Conservation (phyloP, 176 grass and related monocot genomes). For the Poa annua region DNA sequence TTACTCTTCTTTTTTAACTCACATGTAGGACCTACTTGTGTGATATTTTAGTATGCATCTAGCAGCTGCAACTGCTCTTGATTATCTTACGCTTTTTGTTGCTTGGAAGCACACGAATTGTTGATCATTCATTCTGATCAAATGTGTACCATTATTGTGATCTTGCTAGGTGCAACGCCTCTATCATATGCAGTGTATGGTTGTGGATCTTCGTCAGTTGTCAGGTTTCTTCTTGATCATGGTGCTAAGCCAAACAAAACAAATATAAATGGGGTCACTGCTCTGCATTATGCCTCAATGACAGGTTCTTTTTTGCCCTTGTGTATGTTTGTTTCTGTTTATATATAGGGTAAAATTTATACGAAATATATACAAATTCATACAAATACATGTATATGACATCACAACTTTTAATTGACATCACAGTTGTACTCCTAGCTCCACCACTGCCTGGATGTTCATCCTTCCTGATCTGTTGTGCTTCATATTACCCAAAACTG, state of each 20-base stretch:
- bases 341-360: too few species aligned
- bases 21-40: too few species aligned
- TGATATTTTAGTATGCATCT: too few species aligned
- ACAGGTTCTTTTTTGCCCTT: slow-evolving; percentile 2
- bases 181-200: slow-evolving; percentile 6
- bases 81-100: too few species aligned
- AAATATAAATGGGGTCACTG: background rate
- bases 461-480: background rate
- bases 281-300: slow-evolving; percentile 9
- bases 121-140: background rate
- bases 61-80: too few species aligned
- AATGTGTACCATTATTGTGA: background rate
- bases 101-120: too few species aligned
- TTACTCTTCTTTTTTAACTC: too few species aligned
- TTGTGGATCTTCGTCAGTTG: background rate
- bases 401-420: too few species aligned
- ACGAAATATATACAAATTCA: too few species aligned
- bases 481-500: background rate
- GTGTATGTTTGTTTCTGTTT: background rate
- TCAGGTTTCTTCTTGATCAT: slow-evolving; percentile 11
- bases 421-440: too few species aligned
- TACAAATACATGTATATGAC: too few species aligned
- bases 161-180: background rate
- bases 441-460: too few species aligned
- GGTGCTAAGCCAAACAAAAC: slow-evolving; percentile 30